Conservation (phyloP, 306 rosid species). For the Sesbania bispinosa region DNA sequence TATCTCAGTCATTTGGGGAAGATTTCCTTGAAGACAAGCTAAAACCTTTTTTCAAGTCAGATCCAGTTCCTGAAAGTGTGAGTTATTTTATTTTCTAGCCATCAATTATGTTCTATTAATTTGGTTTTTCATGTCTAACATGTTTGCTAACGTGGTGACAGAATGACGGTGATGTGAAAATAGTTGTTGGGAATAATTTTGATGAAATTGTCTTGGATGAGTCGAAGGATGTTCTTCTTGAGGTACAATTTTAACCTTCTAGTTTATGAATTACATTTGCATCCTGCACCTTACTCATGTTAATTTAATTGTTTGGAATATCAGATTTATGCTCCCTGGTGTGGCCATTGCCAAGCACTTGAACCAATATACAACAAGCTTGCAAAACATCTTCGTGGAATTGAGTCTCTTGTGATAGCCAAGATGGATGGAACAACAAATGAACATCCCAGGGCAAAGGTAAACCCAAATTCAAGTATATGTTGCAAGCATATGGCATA, state of each 20-base stretch:
- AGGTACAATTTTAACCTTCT: constrained; percentile 45
- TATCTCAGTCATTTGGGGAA: constrained; percentile 71
- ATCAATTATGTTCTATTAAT: constrained; percentile 7
- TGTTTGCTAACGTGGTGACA: constrained; percentile 26
- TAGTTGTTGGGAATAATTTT: constrained; percentile 89
- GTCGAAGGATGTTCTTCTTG: constrained; percentile 97
- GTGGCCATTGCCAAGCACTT: constrained; percentile 94
- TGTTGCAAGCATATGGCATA: constrained; percentile 1
- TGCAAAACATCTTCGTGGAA: constrained; percentile 71
- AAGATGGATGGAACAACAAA: constrained; percentile 99
- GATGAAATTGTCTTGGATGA: constrained; percentile 94
- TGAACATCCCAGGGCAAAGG: constrained; percentile 99
- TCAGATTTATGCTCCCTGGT: constrained; percentile 99
- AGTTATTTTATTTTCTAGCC: constrained; percentile 34
- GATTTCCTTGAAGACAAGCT: constrained; percentile 91
- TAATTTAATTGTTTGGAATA: constrained; percentile 7
- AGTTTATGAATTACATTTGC: background rate
- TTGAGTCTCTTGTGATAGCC: constrained; percentile 85
- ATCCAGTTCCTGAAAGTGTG: constrained; percentile 87
- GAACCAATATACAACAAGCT: constrained; percentile 95
- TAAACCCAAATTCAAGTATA: constrained; percentile 28
- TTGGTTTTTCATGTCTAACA: constrained; percentile 20
- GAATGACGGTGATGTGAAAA: constrained; percentile 89
- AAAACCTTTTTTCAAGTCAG: constrained; percentile 87
- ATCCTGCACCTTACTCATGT: constrained; percentile 13